These are phyloP conservation scores for Trifolium repens DNA, from an alignment of 306 rosid species.

Conservation along the genomic window DNA sequence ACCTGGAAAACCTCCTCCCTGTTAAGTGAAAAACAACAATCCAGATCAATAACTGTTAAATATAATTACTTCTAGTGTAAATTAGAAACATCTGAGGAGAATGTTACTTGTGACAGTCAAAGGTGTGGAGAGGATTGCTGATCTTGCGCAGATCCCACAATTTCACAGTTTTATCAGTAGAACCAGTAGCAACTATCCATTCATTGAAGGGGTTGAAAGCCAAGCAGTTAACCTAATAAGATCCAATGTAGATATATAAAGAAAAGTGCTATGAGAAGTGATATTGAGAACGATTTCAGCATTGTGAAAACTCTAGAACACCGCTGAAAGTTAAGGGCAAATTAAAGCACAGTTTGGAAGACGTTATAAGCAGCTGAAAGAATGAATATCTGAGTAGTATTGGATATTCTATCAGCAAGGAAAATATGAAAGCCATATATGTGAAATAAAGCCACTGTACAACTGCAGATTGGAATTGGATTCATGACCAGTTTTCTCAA, in stretches of 20 bases:
- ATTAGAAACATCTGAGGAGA: constrained; percentile 27
- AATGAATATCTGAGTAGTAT: background rate
- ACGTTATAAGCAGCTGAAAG: constrained; percentile 28
- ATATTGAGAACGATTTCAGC: constrained; percentile 7
- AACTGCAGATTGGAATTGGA: constrained; percentile 12
- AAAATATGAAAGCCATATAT: constrained; percentile 9
- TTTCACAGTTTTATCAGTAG: constrained; percentile 97
- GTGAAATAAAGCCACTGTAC: background rate
- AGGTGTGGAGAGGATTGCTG: constrained; percentile 74
- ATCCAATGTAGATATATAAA: constrained; percentile 4
- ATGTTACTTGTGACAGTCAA: constrained; percentile 90
- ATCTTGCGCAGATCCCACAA: constrained; percentile 93
- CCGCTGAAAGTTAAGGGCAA: constrained; percentile 6
- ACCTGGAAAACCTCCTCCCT: constrained; percentile 99
- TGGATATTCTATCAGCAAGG: constrained; percentile 3
- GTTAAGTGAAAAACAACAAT: constrained; percentile 32
- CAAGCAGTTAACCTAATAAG: constrained; percentile 84
- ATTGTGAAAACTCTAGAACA: constrained; percentile 6
- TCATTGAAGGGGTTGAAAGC: constrained; percentile 98
- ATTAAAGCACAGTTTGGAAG: constrained; percentile 30
- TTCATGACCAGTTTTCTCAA: background rate
- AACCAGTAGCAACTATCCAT: constrained; percentile 98
- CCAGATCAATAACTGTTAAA: constrained; percentile 35
- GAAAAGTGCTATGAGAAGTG: constrained; percentile 25
- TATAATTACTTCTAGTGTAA: constrained; percentile 22